Evolutionary conservation across 2,329 filamentous ascomycete species (phyloP).

Genomic region (Purpureocillium takamizusanense): DNA sequence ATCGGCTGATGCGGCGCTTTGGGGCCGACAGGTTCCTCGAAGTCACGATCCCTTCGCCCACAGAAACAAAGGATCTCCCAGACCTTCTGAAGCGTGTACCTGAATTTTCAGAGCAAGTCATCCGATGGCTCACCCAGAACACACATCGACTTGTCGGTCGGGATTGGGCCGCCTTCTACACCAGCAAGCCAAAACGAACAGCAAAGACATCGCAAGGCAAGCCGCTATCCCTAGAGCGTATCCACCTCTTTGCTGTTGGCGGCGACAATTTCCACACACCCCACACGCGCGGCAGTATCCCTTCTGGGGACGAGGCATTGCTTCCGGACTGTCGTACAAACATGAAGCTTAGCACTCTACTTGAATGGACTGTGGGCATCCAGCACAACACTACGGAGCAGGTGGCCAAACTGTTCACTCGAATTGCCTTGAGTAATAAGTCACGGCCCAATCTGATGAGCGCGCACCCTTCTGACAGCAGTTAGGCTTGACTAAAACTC

Average conservation of each 20-base stretch:
- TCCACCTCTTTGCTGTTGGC: conserved; percentile 47
- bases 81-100: conserved; percentile 20
- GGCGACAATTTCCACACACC: conserved; percentile 30
- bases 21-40: conserved; percentile 52
- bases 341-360: conserved; percentile 29
- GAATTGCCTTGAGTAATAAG: conserved; percentile 42
- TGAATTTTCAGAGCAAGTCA: conserved; percentile 18
- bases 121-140: conserved; percentile 16
- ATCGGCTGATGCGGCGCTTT: conserved; percentile 46
- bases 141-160: conserved; percentile 36
- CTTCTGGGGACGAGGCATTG: conserved; percentile 14
- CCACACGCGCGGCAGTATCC: conserved; percentile 5
- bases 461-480: not conserved
- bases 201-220: conserved; percentile 21
- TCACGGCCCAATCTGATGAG: no score
- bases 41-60: conserved; percentile 38
- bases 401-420: conserved; percentile 48
- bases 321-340: conserved; percentile 15
- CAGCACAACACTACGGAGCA: conserved; percentile 34
- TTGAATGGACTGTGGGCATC: conserved; percentile 44
- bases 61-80: conserved; percentile 15
- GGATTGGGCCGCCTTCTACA: conserved; percentile 38
- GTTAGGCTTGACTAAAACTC: conserved; percentile 43
- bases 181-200: conserved; percentile 29
- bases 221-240: conserved; percentile 13